Conservation (phyloP, 495 filamentous ascomycete genomes). For the Glonium stellatum region DNA sequence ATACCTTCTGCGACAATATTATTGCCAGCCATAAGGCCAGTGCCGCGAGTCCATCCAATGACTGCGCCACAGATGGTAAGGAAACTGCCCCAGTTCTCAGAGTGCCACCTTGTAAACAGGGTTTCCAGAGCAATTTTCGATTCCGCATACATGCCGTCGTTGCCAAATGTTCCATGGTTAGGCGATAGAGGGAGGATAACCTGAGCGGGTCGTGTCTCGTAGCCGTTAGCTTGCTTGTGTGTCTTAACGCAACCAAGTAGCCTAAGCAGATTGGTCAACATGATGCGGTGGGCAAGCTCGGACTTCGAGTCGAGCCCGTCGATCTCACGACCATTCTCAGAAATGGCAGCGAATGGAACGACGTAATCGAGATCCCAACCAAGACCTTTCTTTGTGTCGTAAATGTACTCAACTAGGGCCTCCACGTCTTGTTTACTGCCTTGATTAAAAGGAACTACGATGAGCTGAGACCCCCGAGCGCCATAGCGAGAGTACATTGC, state of each 20-base stretch:
- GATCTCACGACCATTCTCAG: conserved; percentile 96
- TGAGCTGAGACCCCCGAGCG: conserved; percentile 86
- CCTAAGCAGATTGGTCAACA: conserved; percentile 94
- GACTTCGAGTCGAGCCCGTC: conserved; percentile 97
- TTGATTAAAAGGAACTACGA: conserved; percentile 98
- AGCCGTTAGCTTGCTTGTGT: conserved; percentile 78
- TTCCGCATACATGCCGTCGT: conserved; percentile 95
- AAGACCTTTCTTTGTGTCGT: conserved; percentile 90
- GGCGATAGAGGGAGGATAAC: conserved; percentile 93
- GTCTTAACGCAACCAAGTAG: conserved; percentile 85
- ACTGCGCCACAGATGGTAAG: conserved; percentile 98
- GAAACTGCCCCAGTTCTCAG: conserved; percentile 95
- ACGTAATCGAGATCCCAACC: conserved; percentile 98
- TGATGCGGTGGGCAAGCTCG: conserved; percentile 96
- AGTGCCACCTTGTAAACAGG: conserved; percentile 97
- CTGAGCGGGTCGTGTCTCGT: conserved; percentile 91
- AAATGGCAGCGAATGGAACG: conserved; percentile 94
- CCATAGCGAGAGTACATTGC: conserved; percentile 94
- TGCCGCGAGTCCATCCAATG: conserved; percentile 98
- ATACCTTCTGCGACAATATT: conserved; percentile 96
- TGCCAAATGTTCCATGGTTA: conserved; percentile 97
- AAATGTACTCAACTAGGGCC: conserved; percentile 88
- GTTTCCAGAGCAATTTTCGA: conserved; percentile 96
- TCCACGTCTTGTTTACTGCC: conserved; percentile 96
- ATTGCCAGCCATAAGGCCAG: conserved; percentile 95